phyloP scores from a whole-genome alignment of 2,329 filamentous ascomycete genomes.

The Alternaria angustiovoidea region DNA sequence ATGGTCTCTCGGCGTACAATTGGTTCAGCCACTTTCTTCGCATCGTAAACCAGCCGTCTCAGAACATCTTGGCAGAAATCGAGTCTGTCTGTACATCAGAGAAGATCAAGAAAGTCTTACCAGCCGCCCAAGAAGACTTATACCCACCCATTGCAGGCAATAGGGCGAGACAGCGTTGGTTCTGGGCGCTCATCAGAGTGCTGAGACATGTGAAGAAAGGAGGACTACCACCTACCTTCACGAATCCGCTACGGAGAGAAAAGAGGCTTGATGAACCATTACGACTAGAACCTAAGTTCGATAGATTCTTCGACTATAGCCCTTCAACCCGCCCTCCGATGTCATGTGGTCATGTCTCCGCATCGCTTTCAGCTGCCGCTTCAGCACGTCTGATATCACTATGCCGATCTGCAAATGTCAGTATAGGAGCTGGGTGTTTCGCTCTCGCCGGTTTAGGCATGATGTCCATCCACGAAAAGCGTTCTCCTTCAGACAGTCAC shows the following conservation, averaged over 20 bases:
- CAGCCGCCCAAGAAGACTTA: conserved; percentile 57
- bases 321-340: conserved; percentile 44
- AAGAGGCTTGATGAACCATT: conserved; percentile 23
- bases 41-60: conserved; percentile 29
- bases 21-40: conserved; percentile 54
- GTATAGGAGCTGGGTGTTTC: conserved; percentile 57
- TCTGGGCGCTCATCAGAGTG: conserved; percentile 57
- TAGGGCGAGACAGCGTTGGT: conserved; percentile 55
- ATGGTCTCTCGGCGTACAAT: conserved; percentile 53
- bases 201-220: conserved; percentile 52
- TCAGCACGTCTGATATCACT: conserved; percentile 50
- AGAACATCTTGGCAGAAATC: conserved; percentile 20
- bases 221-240: conserved; percentile 51
- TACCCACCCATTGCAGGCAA: conserved; percentile 53
- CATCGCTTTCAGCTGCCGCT: conserved; percentile 41
- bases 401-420: conserved; percentile 50
- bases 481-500: conserved; percentile 33
- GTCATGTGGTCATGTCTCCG: conserved; percentile 45
- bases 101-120: conserved; percentile 44
- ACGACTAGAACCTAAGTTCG: conserved; percentile 43
- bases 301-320: conserved; percentile 51
- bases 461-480: conserved; percentile 55
- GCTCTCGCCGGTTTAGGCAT: conserved; percentile 56
- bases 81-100: background rate
- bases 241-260: conserved; percentile 51